Conservation (phyloP, 345 rosid genomes). For the Psidium guajava region DNA sequence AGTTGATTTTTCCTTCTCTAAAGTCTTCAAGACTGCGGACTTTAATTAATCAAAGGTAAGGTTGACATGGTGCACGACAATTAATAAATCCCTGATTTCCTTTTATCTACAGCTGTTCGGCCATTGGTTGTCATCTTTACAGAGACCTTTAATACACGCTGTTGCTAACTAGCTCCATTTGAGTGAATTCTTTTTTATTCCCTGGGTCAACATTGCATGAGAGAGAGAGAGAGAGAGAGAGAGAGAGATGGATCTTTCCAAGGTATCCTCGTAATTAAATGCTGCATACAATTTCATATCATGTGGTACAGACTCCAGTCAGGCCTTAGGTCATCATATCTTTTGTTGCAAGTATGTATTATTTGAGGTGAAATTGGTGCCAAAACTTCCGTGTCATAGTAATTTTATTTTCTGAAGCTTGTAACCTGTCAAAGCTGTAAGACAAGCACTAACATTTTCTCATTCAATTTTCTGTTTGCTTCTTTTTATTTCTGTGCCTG, state of each 20-base stretch:
- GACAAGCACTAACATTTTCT: background rate
- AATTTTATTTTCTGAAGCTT: background rate
- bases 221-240: too few species aligned
- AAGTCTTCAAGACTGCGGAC: constrained; percentile 61
- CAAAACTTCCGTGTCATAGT: background rate
- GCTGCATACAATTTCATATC: background rate
- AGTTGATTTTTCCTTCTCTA: constrained; percentile 53
- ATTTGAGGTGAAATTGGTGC: background rate
- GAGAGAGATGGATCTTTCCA: background rate
- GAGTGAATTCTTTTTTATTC: background rate
- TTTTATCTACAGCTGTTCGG: background rate
- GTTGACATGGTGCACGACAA: background rate
- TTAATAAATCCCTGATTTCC: background rate
- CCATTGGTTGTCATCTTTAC: background rate
- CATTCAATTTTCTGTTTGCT: background rate
- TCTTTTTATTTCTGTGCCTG: background rate
- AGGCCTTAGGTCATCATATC: background rate
- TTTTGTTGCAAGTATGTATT: background rate
- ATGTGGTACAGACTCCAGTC: background rate
- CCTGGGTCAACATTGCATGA: background rate
- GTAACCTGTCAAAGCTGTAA: background rate
- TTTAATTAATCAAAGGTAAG: constrained; percentile 64
- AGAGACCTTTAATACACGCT: background rate
- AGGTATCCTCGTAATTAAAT: background rate
- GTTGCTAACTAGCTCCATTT: background rate